Percentiles rank a stretch among this genome's conserved stretches.
Conservation (phyloP, 1,284 basidiomycete species). For the Ceratobasidium sp. region DNA sequence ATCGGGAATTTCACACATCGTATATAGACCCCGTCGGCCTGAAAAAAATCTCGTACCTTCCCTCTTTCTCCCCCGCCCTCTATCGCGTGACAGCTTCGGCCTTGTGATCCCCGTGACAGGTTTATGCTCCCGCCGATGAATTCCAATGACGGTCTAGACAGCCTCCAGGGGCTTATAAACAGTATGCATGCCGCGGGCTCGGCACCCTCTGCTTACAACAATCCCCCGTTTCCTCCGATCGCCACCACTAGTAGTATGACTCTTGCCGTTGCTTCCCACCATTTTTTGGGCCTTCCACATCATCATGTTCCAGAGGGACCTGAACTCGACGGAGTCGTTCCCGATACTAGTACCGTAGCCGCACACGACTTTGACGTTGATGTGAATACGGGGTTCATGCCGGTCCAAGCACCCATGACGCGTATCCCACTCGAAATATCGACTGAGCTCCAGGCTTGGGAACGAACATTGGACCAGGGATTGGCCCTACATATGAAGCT, state of each 20-base stretch:
- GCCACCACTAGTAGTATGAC: background rate
- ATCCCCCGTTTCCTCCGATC: too few relatives aligned
- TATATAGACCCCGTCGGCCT: background rate
- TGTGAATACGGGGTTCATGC: conserved; percentile 92
- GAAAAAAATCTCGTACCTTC: background rate
- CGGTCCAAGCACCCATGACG: conserved; percentile 79
- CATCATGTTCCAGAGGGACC: conserved; percentile 47
- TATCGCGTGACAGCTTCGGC: background rate
- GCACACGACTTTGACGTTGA: conserved; percentile 97
- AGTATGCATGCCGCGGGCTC: conserved; percentile 25
- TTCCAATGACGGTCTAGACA: conserved; percentile 8
- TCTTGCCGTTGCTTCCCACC: conserved; percentile 6
- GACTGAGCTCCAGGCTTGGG: conserved; percentile 78
- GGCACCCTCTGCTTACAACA: too few relatives aligned
- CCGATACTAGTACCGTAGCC: conserved; percentile 87
- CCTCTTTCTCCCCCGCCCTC: background rate
- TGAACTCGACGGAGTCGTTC: conserved; percentile 62
- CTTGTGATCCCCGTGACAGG: background rate
- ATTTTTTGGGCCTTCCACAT: conserved; percentile 37
- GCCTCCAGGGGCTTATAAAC: conserved; percentile 36
- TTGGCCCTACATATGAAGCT: conserved; percentile 68
- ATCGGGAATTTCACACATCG: background rate
- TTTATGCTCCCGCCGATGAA: conserved; percentile 17
- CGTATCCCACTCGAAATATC: conserved; percentile 65
- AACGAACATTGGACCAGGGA: conserved; percentile 65